phyloP scores from a whole-genome alignment of 352 stramenopile species.

The Pilasporangium apinafurcum region DNA sequence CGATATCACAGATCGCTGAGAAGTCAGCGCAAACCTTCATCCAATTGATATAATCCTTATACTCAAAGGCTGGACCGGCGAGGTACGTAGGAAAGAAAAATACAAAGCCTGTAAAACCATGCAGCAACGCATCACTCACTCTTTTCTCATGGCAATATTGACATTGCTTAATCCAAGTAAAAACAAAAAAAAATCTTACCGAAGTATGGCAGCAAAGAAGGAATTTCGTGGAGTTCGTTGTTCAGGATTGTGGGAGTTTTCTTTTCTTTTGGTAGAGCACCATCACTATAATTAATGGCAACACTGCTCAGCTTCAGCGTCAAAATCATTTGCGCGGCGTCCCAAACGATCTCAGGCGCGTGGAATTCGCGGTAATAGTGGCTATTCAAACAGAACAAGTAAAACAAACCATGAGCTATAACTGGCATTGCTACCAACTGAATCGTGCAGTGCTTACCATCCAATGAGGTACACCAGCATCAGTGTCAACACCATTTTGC shows the following conservation, averaged over 20 bases:
- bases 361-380: slow-evolving; percentile 85
- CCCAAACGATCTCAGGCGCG: slow-evolving; percentile 76
- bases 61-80: slow-evolving; percentile 76
- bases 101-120: slow-evolving; percentile 46
- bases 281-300: slow-evolving; percentile 81
- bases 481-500: slow-evolving; percentile 50
- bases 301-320: slow-evolving; percentile 79
- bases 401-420: not conserved
- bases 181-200: slow-evolving; percentile 16
- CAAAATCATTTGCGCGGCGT: slow-evolving; percentile 83
- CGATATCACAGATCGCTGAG: not conserved
- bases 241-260: slow-evolving; percentile 68
- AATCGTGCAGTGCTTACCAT: slow-evolving; percentile 21
- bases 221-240: slow-evolving; percentile 62
- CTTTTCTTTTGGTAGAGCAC: slow-evolving; percentile 56
- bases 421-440: not conserved
- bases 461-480: slow-evolving; percentile 65
- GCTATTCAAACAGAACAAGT: slow-evolving; percentile 13
- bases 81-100: slow-evolving; percentile 89
- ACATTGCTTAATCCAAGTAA: not conserved
- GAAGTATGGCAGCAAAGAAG: slow-evolving; percentile 64
- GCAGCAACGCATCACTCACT: not conserved
- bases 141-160: not conserved
- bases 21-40: slow-evolving; percentile 36
- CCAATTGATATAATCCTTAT: slow-evolving; percentile 80